Conservation (phyloP, 1,139 yeast species). For the Suhomyces bokatorum region DNA sequence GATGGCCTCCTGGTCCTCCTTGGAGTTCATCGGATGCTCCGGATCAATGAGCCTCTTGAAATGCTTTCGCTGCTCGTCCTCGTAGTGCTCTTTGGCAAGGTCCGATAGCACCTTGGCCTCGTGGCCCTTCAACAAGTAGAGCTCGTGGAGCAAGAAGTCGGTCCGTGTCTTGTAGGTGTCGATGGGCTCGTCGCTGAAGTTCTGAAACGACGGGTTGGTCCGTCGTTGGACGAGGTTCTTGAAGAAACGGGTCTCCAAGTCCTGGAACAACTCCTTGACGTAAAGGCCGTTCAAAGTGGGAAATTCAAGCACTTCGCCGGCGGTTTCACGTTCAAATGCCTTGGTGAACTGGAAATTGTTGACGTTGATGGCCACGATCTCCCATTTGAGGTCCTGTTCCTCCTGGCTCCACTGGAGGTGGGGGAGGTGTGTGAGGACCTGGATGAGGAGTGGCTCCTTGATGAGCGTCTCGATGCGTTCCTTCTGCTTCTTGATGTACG, state of each 20-base stretch:
- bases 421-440: constrained; percentile 34
- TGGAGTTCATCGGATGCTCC: constrained; percentile 6
- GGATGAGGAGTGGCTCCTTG: constrained; percentile 31
- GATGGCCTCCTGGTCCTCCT: constrained; percentile 14
- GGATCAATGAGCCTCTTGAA: constrained; percentile 8
- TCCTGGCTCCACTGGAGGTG: constrained; percentile 31
- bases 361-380: constrained; percentile 36
- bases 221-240: not conserved
- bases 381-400: constrained; percentile 37
- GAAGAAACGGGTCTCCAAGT: constrained; percentile 5
- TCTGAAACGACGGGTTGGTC: not conserved
- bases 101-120: constrained; percentile 31
- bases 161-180: constrained; percentile 3
- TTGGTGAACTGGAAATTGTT: constrained; percentile 24
- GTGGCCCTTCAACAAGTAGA: constrained; percentile 22
- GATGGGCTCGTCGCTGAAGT: not conserved
- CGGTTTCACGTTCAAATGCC: constrained; percentile 10
- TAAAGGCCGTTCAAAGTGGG: constrained; percentile 34
- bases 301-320: constrained; percentile 18
- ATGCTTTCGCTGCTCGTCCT: constrained; percentile 15
- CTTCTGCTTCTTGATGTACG: constrained; percentile 34
- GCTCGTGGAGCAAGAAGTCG: constrained; percentile 25
- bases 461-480: constrained; percentile 27
- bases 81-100: constrained; percentile 27
- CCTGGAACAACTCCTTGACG: constrained; percentile 27